Evolutionary conservation across 306 rosid species (phyloP).

Genomic region (Casuarina cunninghamiana): DNA sequence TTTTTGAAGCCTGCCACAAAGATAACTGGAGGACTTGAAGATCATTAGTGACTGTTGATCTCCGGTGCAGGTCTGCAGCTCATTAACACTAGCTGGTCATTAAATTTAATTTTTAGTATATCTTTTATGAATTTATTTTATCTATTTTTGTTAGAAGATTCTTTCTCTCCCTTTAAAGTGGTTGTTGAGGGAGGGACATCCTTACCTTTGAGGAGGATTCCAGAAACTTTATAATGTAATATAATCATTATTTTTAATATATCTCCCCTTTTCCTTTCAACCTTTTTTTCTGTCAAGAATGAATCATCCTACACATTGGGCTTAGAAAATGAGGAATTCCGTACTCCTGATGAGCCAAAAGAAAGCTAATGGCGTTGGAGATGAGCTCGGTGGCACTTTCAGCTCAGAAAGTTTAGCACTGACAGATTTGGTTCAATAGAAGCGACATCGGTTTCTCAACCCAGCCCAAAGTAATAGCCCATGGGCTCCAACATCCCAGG

Average conservation of each 20-base stretch:
- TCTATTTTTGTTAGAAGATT: too few relatives aligned
- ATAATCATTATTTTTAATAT: too few relatives aligned
- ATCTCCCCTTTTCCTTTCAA: too few relatives aligned
- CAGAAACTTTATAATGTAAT: too few relatives aligned
- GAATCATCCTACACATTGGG: not conserved
- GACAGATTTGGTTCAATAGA: slow-evolving; percentile 13
- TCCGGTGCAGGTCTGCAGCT: not conserved
- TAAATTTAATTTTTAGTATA: not conserved
- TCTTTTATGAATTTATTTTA: not conserved
- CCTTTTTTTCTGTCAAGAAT: too few relatives aligned
- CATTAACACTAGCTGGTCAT: not conserved
- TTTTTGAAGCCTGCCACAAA: not conserved
- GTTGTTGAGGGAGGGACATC: too few relatives aligned
- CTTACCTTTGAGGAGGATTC: too few relatives aligned
- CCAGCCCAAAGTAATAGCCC: slow-evolving; percentile 1
- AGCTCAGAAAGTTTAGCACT: slow-evolving; percentile 18
- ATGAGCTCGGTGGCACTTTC: slow-evolving; percentile 50
- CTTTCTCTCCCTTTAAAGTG: not conserved
- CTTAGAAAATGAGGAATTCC: not conserved
- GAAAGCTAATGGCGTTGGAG: not conserved
- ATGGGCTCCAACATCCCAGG: slow-evolving; percentile 9
- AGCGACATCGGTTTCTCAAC: slow-evolving; percentile 18
- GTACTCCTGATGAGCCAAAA: not conserved
- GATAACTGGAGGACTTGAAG: not conserved
- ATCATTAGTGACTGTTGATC: not conserved